Percentiles rank a stretch among this genome's conserved stretches.
Conservation (phyloP, 2,329 filamentous ascomycete species). For the Ophiobolus disseminans region DNA sequence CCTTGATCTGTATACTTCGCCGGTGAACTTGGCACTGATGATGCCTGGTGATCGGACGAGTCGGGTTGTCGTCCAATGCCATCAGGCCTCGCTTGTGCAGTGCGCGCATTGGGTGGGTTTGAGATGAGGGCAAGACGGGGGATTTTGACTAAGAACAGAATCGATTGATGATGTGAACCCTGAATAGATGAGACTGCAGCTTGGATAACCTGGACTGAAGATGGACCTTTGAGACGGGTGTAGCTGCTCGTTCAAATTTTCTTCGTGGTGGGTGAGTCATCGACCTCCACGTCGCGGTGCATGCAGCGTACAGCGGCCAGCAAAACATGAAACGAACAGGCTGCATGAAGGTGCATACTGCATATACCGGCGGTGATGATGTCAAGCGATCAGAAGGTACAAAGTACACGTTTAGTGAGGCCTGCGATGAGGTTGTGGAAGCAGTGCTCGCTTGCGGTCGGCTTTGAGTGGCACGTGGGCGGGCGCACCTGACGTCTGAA, state of each 20-base stretch:
- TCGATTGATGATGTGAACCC: not conserved
- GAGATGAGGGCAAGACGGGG: conserved; percentile 23
- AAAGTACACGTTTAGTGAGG: not conserved
- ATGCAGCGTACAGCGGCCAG: conserved; percentile 32
- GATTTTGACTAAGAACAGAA: conserved; percentile 2
- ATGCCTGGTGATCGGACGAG: conserved; percentile 29
- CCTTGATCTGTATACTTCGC: conserved; percentile 10
- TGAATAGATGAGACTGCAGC: conserved; percentile 20
- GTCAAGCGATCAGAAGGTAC: conserved; percentile 8
- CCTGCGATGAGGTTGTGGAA: conserved; percentile 3
- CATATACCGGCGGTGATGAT: conserved; percentile 22
- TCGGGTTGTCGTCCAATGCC: conserved; percentile 14
- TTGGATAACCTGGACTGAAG: conserved; percentile 8
- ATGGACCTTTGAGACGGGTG: not conserved
- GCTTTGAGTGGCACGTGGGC: conserved; percentile 13
- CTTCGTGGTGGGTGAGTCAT: conserved; percentile 41
- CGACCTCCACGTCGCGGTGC: conserved; percentile 40
- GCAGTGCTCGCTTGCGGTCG: conserved; percentile 27
- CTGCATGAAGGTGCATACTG: conserved; percentile 22
- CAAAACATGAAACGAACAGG: conserved; percentile 39
- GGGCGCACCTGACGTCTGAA: conserved; percentile 20
- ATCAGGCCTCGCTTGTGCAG: conserved; percentile 14
- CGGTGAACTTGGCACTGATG: conserved; percentile 10
- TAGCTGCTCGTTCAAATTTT: conserved; percentile 4
- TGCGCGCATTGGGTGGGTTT: conserved; percentile 28